These are phyloP conservation scores for Beauveria australis DNA, from an alignment of 2,329 filamentous ascomycete species.

Conservation along the genomic window DNA sequence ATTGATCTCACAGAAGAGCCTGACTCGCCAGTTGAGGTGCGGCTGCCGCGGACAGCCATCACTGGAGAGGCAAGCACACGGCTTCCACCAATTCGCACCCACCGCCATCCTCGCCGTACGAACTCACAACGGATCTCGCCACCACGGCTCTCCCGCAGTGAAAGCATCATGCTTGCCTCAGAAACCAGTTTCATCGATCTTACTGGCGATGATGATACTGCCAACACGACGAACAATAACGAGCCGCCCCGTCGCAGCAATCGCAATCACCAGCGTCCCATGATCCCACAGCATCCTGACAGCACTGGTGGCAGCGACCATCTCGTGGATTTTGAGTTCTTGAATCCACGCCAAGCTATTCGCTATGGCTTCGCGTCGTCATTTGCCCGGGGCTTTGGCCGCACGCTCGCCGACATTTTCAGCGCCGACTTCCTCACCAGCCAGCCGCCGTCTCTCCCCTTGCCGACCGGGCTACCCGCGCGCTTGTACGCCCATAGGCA, in stretches of 20 bases:
- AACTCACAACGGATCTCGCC: constrained; percentile 32
- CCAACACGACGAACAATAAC: constrained; percentile 6
- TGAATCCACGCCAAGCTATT: constrained; percentile 3
- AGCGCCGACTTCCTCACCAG: constrained; percentile 5
- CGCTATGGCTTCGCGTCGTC: constrained; percentile 13
- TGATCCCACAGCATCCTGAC: neutral
- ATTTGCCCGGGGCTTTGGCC: constrained; percentile 17
- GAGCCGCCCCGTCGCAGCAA: constrained; percentile 5
- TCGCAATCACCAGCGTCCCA: constrained; percentile 10
- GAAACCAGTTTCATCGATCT: constrained; percentile 40
- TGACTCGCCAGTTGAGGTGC: constrained; percentile 35
- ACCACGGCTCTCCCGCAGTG: constrained; percentile 35
- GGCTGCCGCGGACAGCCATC: constrained; percentile 20
- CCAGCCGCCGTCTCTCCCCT: neutral
- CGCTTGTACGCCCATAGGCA: constrained; percentile 15
- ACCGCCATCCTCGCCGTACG: constrained; percentile 33
- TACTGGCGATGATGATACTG: constrained; percentile 34
- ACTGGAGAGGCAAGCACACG: neutral
- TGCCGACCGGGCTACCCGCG: neutral
- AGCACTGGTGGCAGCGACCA: constrained; percentile 14
- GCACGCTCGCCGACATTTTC: constrained; percentile 1
- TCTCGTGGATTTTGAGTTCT: constrained; percentile 20
- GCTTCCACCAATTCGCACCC: constrained; percentile 6
- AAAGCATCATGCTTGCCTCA: constrained; percentile 32
- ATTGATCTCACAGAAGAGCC: constrained; percentile 45